Evolutionary conservation across 371 early-diverging fungal genomes (phyloP).

Genomic region (Mucor velutinosus): DNA sequence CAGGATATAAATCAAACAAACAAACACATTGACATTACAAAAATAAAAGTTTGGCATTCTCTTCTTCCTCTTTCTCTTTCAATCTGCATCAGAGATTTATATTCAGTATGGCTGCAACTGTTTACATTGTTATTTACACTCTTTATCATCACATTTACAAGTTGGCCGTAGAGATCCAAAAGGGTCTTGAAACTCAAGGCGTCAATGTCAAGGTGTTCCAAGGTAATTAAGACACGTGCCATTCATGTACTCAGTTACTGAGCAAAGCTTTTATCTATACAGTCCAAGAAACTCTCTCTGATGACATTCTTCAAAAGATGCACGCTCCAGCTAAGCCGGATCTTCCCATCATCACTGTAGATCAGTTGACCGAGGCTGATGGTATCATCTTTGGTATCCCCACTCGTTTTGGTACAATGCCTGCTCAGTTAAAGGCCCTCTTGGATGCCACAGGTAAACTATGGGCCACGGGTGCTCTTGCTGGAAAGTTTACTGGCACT

Average conservation of each 20-base stretch:
- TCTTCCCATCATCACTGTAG: slow-evolving; percentile 64
- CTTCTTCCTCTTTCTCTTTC: not conserved
- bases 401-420: slow-evolving; percentile 67
- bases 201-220: slow-evolving; percentile 67
- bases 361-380: slow-evolving; percentile 67
- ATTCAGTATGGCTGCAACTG: slow-evolving; percentile 34
- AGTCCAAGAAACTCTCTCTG: slow-evolving; percentile 65
- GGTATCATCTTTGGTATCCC: slow-evolving; percentile 75
- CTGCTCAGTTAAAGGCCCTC: slow-evolving; percentile 77
- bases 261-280: no score
- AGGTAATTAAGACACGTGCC: slow-evolving; percentile 8
- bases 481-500: slow-evolving; percentile 73
- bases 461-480: slow-evolving; percentile 68
- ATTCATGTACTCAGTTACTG: not conserved
- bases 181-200: slow-evolving; percentile 57
- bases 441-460: slow-evolving; percentile 76
- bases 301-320: slow-evolving; percentile 72
- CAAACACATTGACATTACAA: not conserved
- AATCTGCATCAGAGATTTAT: not conserved
- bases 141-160: slow-evolving; percentile 77
- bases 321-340: slow-evolving; percentile 64
- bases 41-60: not conserved
- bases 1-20: not conserved
- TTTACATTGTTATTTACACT: slow-evolving; percentile 71
- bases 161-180: slow-evolving; percentile 63